phyloP scores from a whole-genome alignment of 2,329 filamentous ascomycete species.

The Claviceps africana region DNA sequence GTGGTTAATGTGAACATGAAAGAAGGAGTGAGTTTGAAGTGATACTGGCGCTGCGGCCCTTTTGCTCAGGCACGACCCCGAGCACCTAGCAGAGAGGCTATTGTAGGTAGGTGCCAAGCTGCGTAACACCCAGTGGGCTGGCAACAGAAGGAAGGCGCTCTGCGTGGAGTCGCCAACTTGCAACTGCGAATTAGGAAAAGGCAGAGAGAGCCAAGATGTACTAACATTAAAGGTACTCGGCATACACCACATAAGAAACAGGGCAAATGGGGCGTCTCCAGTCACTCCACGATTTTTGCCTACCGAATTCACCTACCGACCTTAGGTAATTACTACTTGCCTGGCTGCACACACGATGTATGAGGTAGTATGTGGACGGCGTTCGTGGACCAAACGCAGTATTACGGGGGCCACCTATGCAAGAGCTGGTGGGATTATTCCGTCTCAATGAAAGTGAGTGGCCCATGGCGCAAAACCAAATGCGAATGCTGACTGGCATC shows the following conservation, averaged over 20 bases:
- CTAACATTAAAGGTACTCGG: neutral
- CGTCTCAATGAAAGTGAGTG: neutral
- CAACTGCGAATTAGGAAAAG: neutral
- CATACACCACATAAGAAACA: neutral
- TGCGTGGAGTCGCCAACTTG: neutral
- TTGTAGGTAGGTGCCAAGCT: neutral
- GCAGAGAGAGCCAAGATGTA: neutral
- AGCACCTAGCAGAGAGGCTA: neutral
- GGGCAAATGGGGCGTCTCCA: neutral
- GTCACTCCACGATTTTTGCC: neutral
- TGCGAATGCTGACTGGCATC: neutral
- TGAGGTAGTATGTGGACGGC: neutral
- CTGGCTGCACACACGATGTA: neutral
- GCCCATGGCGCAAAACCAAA: neutral
- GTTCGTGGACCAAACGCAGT: neutral
- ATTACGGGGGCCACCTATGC: neutral
- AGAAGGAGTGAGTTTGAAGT: constrained; percentile 6
- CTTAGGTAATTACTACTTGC: neutral
- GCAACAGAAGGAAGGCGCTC: constrained; percentile 2
- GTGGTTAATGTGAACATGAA: constrained; percentile 2
- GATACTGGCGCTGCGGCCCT: neutral
- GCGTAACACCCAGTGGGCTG: neutral
- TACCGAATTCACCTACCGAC: neutral
- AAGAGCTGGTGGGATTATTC: neutral
- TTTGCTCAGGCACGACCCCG: neutral